Percentiles rank a stretch among this genome's conserved stretches.
Conservation (phyloP, 345 rosid species). For the Fremontodendron californicum region DNA sequence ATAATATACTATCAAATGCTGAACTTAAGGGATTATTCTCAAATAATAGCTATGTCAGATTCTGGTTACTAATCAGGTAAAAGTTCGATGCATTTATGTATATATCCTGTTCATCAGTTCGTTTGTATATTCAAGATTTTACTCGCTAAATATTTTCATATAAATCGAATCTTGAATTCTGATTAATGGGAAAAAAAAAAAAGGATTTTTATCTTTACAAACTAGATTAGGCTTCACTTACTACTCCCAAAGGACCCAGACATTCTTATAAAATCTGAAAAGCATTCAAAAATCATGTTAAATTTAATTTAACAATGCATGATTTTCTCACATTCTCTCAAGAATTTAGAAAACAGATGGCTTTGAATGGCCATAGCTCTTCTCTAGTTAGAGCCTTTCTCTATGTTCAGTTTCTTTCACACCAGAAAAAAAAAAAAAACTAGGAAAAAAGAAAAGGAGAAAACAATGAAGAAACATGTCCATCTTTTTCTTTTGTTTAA, state of each 20-base stretch:
- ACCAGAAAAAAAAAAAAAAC: background rate
- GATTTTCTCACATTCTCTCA: no score
- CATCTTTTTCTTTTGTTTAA: background rate
- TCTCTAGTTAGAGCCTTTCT: background rate
- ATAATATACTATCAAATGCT: conserved; percentile 17
- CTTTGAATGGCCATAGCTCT: background rate
- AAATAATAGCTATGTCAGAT: background rate
- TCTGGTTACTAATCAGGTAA: background rate
- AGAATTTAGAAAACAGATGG: background rate
- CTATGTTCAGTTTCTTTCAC: background rate
- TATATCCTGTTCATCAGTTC: background rate
- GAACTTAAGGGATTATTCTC: background rate
- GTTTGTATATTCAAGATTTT: no score
- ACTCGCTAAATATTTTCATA: no score
- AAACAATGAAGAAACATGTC: background rate
- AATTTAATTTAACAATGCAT: no score
- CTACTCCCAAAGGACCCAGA: no score
- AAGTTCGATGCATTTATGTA: background rate
- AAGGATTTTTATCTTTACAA: no score
- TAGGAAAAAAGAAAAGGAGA: background rate
- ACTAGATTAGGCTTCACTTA: no score
- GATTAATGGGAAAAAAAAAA: no score
- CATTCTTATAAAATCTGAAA: no score
- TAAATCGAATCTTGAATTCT: no score
- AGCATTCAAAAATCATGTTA: no score